These are phyloP conservation scores for Gaeumannomyces sp. DNA, from an alignment of 2,329 filamentous ascomycete species.

Conservation along the genomic window DNA sequence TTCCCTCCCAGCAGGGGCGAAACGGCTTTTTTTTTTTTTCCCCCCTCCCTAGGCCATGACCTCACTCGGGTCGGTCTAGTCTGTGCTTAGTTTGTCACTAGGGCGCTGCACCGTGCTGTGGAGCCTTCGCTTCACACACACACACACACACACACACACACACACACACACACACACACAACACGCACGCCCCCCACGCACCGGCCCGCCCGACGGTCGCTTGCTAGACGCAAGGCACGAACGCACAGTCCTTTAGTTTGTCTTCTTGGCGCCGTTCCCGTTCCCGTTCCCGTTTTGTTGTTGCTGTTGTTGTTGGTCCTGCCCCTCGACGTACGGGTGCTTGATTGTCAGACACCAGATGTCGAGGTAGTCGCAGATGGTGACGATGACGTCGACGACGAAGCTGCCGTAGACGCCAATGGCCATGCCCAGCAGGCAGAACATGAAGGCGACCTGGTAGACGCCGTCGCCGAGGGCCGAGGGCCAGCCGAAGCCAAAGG, in stretches of 20 bases:
- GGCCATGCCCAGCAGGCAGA: constrained; percentile 76
- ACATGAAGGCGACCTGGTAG: constrained; percentile 81
- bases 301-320: no score
- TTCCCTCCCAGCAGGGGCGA: no score
- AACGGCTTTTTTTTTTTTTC: no score
- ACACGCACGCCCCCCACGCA: constrained; percentile 20
- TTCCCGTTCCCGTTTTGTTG: constrained; percentile 27
- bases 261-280: constrained; percentile 40
- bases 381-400: constrained; percentile 93
- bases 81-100: no score
- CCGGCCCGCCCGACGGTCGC: background rate
- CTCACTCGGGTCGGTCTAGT: no score
- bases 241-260: background rate
- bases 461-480: constrained; percentile 66
- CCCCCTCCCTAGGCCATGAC: no score
- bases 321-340: constrained; percentile 55
- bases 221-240: background rate
- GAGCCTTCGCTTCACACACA: no score
- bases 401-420: constrained; percentile 96
- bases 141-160: no score
- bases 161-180: no score
- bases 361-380: constrained; percentile 95
- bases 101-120: no score
- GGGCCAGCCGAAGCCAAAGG: constrained; percentile 56
- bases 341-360: constrained; percentile 99